A percentile compares a stretch with the other conserved stretches of the same genome.
These are phyloP conservation scores for Aspergillus hortae DNA, from an alignment of 2,329 filamentous ascomycete species.

Conservation along the genomic window DNA sequence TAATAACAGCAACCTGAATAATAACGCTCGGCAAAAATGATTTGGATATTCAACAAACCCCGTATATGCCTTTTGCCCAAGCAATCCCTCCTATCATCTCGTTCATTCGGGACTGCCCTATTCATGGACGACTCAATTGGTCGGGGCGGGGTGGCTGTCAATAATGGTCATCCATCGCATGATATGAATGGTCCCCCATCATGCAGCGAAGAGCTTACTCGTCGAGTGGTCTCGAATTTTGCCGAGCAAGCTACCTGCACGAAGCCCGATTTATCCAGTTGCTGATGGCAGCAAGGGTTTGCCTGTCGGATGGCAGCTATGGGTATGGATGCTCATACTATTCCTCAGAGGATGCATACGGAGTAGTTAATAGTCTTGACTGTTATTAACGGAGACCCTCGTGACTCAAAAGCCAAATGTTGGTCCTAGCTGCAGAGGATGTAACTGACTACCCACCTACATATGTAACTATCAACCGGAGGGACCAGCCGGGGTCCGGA, in stretches of 20 bases:
- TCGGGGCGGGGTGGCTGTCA: not conserved
- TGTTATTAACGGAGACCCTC: constrained; percentile 5
- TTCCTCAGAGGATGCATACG: not conserved
- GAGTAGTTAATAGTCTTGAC: too few relatives aligned
- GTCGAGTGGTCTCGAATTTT: not conserved
- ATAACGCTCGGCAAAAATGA: too few relatives aligned
- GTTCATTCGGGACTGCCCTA: not conserved
- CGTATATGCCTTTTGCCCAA: too few relatives aligned
- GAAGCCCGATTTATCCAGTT: not conserved
- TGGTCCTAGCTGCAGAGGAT: too few relatives aligned
- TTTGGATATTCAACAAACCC: too few relatives aligned
- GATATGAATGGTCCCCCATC: not conserved
- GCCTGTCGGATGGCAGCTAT: constrained; percentile 3
- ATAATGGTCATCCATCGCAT: not conserved
- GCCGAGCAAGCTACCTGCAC: not conserved
- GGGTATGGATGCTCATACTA: constrained; percentile 11
- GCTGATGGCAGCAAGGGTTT: not conserved
- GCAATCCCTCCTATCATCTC: too few relatives aligned
- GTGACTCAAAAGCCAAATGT: constrained; percentile 12
- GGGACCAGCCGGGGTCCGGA: not conserved
- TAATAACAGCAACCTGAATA: too few relatives aligned
- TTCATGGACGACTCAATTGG: not conserved
- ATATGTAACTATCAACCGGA: not conserved
- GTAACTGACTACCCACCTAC: too few relatives aligned
- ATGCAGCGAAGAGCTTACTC: not conserved